phyloP scores from a whole-genome alignment of 495 filamentous ascomycete species.

The Neurospora pannonica region DNA sequence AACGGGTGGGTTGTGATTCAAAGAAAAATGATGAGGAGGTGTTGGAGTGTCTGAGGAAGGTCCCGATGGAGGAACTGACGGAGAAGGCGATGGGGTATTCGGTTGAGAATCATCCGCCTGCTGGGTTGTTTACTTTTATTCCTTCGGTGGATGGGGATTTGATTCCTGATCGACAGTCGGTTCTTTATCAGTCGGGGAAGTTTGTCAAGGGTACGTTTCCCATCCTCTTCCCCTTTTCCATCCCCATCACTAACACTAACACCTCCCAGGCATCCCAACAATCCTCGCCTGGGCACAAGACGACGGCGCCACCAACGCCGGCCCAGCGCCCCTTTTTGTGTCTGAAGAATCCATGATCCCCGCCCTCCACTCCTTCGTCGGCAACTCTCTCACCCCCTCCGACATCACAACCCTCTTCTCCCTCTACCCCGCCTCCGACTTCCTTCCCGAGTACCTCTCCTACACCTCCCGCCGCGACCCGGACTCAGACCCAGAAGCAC shows the following conservation, averaged over 20 bases:
- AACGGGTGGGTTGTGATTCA: conserved; percentile 6
- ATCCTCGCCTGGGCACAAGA: conserved; percentile 24
- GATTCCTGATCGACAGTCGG: conserved; percentile 13
- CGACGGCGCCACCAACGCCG: conserved; percentile 18
- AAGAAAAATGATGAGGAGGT: conserved; percentile 10
- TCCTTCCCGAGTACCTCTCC: conserved; percentile 7
- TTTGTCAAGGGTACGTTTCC: conserved; percentile 15
- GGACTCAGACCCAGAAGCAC: conserved; percentile 9
- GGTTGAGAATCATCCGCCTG: conserved; percentile 13
- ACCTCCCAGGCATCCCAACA: conserved; percentile 15
- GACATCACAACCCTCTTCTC: conserved; percentile 15
- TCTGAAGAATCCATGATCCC: conserved; percentile 13
- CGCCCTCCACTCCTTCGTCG: conserved; percentile 2
- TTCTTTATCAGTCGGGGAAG: conserved; percentile 11
- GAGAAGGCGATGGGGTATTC: conserved; percentile 17
- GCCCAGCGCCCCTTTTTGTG: conserved; percentile 6
- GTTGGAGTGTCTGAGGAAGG: conserved; percentile 23
- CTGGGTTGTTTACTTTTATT: conserved; percentile 18
- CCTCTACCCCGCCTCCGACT: conserved; percentile 14
- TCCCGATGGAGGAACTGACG: conserved; percentile 22
- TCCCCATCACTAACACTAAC: neutral
- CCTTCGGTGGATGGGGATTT: conserved; percentile 23
- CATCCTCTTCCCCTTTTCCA: neutral
- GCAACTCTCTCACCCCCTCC: conserved; percentile 3
- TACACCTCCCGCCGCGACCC: conserved; percentile 11